Conservation (phyloP, 2,329 filamentous ascomycete genomes). For the Rutstroemia sp. region DNA sequence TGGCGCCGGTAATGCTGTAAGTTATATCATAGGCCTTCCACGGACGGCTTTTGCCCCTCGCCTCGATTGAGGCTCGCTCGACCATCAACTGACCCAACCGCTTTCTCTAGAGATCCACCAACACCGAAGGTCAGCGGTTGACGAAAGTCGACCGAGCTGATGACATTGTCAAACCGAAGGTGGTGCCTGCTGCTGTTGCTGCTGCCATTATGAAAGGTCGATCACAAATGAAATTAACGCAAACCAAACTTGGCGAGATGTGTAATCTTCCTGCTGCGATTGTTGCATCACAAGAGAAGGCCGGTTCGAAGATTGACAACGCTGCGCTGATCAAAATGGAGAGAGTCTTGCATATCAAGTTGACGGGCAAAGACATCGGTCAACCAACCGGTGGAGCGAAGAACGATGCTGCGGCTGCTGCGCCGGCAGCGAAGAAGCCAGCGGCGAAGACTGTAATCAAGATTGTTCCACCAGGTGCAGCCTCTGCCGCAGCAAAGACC, state of each 20-base stretch:
- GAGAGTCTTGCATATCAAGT: conserved; percentile 78
- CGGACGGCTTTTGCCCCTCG: neutral
- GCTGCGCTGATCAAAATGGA: conserved; percentile 44
- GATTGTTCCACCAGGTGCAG: neutral
- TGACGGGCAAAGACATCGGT: conserved; percentile 80
- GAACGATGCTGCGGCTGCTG: conserved; percentile 12
- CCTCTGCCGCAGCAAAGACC: neutral
- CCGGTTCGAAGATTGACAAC: too few relatives aligned
- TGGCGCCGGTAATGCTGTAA: conserved; percentile 69
- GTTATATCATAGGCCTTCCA: conserved; percentile 30
- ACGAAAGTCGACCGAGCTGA: too few relatives aligned
- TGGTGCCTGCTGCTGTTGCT: neutral
- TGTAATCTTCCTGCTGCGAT: too few relatives aligned
- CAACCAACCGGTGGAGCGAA: conserved; percentile 64
- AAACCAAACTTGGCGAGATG: too few relatives aligned
- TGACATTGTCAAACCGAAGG: too few relatives aligned
- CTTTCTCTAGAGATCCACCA: too few relatives aligned
- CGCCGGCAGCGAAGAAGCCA: conserved; percentile 5
- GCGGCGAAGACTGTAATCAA: conserved; percentile 13
- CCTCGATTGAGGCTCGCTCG: too few relatives aligned
- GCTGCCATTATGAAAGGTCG: conserved; percentile 27
- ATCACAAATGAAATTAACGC: too few relatives aligned
- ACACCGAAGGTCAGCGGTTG: too few relatives aligned
- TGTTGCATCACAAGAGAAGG: too few relatives aligned
- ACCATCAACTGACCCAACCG: too few relatives aligned